phyloP scores from a whole-genome alignment of 1,284 basidiomycete genomes.

The Tylopilus sp. region DNA sequence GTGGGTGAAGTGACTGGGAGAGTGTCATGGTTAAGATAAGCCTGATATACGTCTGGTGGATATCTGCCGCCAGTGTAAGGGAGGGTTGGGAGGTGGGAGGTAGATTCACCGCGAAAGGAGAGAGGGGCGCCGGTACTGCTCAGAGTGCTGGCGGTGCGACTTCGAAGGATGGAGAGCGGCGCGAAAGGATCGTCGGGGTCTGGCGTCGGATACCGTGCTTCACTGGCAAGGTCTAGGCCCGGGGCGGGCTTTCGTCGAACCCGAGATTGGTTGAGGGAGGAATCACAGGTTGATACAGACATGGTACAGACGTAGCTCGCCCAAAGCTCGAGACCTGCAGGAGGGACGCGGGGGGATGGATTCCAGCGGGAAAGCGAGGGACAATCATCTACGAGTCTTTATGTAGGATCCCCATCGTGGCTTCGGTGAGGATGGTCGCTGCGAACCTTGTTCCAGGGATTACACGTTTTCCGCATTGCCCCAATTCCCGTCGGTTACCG shows the following conservation, averaged over 20 bases:
- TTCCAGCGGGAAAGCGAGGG: slow-evolving; percentile 15
- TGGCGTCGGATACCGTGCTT: slow-evolving; percentile 29
- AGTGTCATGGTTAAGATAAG: slow-evolving; percentile 19
- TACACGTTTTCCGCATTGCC: slow-evolving; percentile 32
- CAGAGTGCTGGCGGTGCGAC: slow-evolving; percentile 33
- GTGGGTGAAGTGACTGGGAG: slow-evolving; percentile 13
- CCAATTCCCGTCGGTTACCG: slow-evolving; percentile 32
- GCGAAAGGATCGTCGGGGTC: slow-evolving; percentile 35
- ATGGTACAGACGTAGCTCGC: slow-evolving; percentile 25
- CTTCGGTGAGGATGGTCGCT: slow-evolving; percentile 32
- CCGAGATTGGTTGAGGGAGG: slow-evolving; percentile 24
- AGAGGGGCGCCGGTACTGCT: slow-evolving; percentile 29
- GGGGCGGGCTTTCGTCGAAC: slow-evolving; percentile 34
- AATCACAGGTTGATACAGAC: slow-evolving; percentile 27
- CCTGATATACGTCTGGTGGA: slow-evolving; percentile 32
- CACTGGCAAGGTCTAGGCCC: slow-evolving; percentile 32
- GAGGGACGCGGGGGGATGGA: slow-evolving; percentile 4
- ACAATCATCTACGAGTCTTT: slow-evolving; percentile 20
- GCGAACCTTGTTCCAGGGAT: slow-evolving; percentile 19
- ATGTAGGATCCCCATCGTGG: slow-evolving; percentile 36
- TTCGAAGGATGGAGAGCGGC: slow-evolving; percentile 32
- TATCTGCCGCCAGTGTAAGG: slow-evolving; percentile 32
- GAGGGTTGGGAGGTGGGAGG: slow-evolving; percentile 30
- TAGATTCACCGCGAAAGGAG: slow-evolving; percentile 32
- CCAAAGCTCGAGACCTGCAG: slow-evolving; percentile 16